Evolutionary conservation across 495 filamentous ascomycete genomes (phyloP).

Genomic region (Schizothecium vesticola): DNA sequence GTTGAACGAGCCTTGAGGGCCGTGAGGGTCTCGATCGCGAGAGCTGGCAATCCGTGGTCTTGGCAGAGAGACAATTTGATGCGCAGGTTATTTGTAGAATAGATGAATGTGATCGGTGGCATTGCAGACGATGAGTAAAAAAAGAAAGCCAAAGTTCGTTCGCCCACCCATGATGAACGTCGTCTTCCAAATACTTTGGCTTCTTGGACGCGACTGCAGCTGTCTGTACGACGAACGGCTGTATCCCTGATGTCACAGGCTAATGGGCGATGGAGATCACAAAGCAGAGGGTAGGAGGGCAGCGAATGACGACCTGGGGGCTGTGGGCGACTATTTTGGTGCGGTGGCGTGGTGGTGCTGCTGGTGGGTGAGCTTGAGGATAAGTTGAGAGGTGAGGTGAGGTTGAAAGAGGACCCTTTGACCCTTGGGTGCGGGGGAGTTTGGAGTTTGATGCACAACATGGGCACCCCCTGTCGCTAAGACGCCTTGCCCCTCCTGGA

Average conservation of each 20-base stretch:
- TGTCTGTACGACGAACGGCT: not conserved
- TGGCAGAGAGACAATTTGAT: not conserved
- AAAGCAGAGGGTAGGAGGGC: not conserved
- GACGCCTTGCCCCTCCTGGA: constrained; percentile 5
- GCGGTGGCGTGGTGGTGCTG: not conserved
- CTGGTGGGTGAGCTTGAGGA: not conserved
- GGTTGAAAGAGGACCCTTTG: not conserved
- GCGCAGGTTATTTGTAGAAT: not conserved
- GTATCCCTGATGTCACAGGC: constrained; percentile 13
- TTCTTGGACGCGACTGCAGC: not conserved
- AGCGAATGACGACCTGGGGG: not conserved
- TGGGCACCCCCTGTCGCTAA: constrained; percentile 13
- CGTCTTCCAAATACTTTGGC: not conserved
- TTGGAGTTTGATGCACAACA: constrained; percentile 17
- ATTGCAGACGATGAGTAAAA: not conserved
- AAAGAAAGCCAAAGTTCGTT: not conserved
- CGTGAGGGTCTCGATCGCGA: not conserved
- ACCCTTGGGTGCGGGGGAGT: not conserved
- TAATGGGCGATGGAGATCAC: constrained; percentile 19
- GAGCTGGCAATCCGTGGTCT: not conserved
- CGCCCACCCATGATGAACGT: not conserved
- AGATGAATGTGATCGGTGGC: not conserved
- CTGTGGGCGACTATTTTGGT: not conserved
- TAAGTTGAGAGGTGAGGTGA: not conserved
- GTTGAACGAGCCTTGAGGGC: not conserved